Evolutionary conservation across 371 early-diverging fungal species (phyloP).

Genomic region (Rhizomucor miehei): DNA sequence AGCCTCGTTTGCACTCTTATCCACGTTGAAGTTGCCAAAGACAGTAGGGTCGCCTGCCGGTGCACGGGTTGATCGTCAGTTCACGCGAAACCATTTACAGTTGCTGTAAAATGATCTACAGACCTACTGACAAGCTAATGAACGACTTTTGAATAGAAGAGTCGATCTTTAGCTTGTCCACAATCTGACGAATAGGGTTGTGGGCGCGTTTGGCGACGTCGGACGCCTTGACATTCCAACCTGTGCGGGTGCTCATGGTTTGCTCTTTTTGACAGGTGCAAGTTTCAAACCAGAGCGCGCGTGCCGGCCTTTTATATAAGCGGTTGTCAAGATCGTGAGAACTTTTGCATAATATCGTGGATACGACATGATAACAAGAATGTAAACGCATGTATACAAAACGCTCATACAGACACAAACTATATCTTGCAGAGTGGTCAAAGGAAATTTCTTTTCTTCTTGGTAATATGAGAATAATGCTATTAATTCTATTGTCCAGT

Average conservation of each 20-base stretch:
- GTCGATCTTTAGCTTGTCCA: slow-evolving; percentile 70
- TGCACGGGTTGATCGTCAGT: slow-evolving; percentile 1
- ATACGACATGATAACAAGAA: no score
- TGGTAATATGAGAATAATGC: no score
- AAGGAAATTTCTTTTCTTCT: no score
- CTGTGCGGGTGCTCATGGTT: slow-evolving; percentile 1
- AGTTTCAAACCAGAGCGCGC: no score
- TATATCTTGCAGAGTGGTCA: no score
- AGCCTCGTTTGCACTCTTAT: slow-evolving; percentile 65
- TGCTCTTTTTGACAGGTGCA: no score
- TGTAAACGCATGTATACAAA: no score
- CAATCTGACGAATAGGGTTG: slow-evolving; percentile 89
- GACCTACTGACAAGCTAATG: slow-evolving; percentile 82
- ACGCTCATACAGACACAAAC: no score
- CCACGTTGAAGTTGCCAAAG: slow-evolving; percentile 88
- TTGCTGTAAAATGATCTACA: slow-evolving; percentile 4
- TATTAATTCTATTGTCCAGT: no score
- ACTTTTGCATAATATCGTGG: no score
- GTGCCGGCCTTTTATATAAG: no score
- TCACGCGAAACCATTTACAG: not conserved
- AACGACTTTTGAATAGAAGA: slow-evolving; percentile 69
- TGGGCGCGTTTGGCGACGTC: slow-evolving; percentile 70
- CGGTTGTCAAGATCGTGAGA: no score
- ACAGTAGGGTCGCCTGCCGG: slow-evolving; percentile 81
- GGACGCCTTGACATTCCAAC: slow-evolving; percentile 55